Evolutionary conservation across 257 asterid species (phyloP).

Genomic region (Leonotis leonurus): DNA sequence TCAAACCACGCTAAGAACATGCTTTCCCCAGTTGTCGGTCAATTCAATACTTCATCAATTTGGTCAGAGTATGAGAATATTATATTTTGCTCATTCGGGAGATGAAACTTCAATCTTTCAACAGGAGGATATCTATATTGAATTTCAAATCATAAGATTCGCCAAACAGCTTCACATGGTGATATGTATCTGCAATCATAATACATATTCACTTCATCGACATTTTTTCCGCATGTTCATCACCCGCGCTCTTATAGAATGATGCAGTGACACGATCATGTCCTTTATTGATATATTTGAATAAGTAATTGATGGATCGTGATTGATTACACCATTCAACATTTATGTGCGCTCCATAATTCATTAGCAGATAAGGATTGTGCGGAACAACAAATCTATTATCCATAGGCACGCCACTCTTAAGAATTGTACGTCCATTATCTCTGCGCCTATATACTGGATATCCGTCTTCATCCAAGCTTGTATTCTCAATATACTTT

Average conservation of each 20-base stretch:
- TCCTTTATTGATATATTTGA: no score
- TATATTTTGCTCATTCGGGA: no score
- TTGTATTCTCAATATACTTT: neutral
- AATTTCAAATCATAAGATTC: neutral
- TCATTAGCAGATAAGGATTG: neutral
- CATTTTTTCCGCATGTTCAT: neutral
- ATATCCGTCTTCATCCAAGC: neutral
- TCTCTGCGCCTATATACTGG: neutral
- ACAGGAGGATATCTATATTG: neutral
- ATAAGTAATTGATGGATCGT: no score
- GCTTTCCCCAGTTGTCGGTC: neutral
- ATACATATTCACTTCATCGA: neutral
- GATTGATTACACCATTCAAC: no score
- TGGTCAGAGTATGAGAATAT: no score
- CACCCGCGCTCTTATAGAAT: neutral
- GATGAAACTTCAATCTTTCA: neutral
- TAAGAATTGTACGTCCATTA: neutral
- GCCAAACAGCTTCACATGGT: neutral
- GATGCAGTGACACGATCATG: neutral
- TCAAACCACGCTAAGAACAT: no score
- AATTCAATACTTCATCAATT: neutral
- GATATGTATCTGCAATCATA: neutral
- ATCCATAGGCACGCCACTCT: neutral
- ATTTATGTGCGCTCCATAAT: no score
- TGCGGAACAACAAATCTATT: neutral